These are phyloP conservation scores for Helianthus tuberosus DNA, from an alignment of 129 eudicot species.

Conservation along the genomic window DNA sequence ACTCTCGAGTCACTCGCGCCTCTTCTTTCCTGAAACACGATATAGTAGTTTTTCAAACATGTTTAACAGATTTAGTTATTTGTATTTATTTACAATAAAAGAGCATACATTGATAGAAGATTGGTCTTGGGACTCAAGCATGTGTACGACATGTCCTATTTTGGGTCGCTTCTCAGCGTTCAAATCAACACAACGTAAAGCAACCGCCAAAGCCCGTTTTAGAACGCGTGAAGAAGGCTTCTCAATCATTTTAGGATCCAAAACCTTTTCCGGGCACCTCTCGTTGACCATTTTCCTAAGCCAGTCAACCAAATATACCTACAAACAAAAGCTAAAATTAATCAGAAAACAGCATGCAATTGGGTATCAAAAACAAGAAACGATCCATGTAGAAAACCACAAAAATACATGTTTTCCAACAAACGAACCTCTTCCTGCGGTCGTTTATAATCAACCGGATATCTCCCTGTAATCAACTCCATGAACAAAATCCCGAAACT, in stretches of 20 bases:
- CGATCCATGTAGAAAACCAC: background rate
- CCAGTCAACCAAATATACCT: slow-evolving; percentile 74
- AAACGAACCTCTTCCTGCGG: slow-evolving; percentile 63
- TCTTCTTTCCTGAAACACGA: slow-evolving; percentile 44
- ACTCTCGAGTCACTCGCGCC: slow-evolving; percentile 31
- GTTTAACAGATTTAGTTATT: background rate
- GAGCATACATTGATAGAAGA: slow-evolving; percentile 39
- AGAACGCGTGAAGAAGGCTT: slow-evolving; percentile 54
- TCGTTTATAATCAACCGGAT: slow-evolving; percentile 59
- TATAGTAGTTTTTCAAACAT: background rate
- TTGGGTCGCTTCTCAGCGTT: slow-evolving; percentile 57
- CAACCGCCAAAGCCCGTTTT: slow-evolving; percentile 50
- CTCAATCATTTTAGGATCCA: slow-evolving; percentile 66
- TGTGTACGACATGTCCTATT: slow-evolving; percentile 73
- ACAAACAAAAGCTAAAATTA: slow-evolving; percentile 10
- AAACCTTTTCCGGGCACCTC: slow-evolving; percentile 52
- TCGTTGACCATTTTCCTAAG: slow-evolving; percentile 58
- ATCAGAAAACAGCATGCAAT: background rate
- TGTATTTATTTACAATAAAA: background rate
- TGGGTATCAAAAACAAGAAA: slow-evolving; percentile 3
- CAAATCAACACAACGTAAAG: slow-evolving; percentile 60
- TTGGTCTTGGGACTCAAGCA: slow-evolving; percentile 66
- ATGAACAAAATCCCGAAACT: slow-evolving; percentile 68
- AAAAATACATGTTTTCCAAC: background rate
- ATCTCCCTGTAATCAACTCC: slow-evolving; percentile 66